Evolutionary conservation across 2,329 filamentous ascomycete genomes (phyloP).

Genomic region (Aspergillus novoparasiticus): DNA sequence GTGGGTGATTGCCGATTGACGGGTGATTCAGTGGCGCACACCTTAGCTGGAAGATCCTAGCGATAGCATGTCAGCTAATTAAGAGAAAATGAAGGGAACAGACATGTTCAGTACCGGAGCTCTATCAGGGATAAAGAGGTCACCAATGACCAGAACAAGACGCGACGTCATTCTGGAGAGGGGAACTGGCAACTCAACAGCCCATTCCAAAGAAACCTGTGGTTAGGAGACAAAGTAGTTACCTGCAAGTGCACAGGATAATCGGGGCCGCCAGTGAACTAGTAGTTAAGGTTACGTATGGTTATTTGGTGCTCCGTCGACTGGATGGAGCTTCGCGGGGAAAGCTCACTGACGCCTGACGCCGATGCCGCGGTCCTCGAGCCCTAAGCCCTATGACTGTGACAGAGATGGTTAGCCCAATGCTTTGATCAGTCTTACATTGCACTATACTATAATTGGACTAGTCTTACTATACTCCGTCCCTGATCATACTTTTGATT

Average conservation of each 20-base stretch:
- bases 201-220: slow-evolving; percentile 26
- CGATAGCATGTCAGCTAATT: slow-evolving; percentile 17
- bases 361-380: slow-evolving; percentile 5
- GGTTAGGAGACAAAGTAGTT: slow-evolving; percentile 1
- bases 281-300: slow-evolving; percentile 14
- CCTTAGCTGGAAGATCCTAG: slow-evolving; percentile 83
- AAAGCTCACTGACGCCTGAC: slow-evolving; percentile 16
- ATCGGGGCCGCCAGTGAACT: slow-evolving; percentile 10
- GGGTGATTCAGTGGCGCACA: slow-evolving; percentile 40
- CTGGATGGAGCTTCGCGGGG: slow-evolving; percentile 25
- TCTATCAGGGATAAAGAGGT: slow-evolving; percentile 90
- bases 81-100: slow-evolving; percentile 20
- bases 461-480: background rate
- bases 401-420: background rate
- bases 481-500: background rate
- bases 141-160: slow-evolving; percentile 87
- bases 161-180: slow-evolving; percentile 69
- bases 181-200: slow-evolving; percentile 27
- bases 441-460: background rate
- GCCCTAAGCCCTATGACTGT: slow-evolving; percentile 20
- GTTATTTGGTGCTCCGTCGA: slow-evolving; percentile 11
- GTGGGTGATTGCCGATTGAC: background rate
- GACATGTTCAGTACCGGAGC: slow-evolving; percentile 62
- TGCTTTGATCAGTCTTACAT: background rate
- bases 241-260: background rate